A percentile compares a stretch with the other conserved stretches of the same genome.
phyloP scores from a whole-genome alignment of 257 asterid species.

The Solanum chaucha region DNA sequence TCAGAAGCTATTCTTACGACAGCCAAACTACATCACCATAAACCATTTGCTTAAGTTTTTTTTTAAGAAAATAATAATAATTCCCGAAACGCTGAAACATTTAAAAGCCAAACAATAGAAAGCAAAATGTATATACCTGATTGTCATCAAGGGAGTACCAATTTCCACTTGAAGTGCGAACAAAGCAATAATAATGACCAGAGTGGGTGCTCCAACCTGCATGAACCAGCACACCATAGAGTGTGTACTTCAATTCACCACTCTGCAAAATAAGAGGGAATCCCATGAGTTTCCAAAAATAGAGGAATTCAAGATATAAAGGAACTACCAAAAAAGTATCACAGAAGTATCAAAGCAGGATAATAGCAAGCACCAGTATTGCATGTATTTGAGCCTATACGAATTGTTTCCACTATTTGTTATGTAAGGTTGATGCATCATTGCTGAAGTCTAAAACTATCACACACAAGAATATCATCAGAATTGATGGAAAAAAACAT shows the following conservation, averaged over 20 bases:
- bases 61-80: background rate
- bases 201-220: conserved; percentile 95
- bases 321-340: background rate
- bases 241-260: conserved; percentile 78
- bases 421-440: background rate
- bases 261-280: conserved; percentile 36
- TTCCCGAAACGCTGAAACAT: background rate
- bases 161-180: conserved; percentile 94
- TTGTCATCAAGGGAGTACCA: conserved; percentile 97
- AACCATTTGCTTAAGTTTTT: background rate
- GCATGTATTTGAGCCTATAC: background rate
- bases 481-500: background rate
- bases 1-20: background rate
- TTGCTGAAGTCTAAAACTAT: background rate
- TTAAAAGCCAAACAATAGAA: background rate
- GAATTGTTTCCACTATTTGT: background rate
- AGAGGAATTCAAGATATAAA: background rate
- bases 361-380: background rate
- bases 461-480: background rate
- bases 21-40: background rate
- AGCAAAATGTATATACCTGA: conserved; percentile 40
- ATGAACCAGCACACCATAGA: conserved; percentile 96
- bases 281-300: background rate
- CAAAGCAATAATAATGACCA: conserved; percentile 97
- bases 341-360: background rate